phyloP scores from a whole-genome alignment of 2,329 filamentous ascomycete species.

The Fusarium mangiferae region DNA sequence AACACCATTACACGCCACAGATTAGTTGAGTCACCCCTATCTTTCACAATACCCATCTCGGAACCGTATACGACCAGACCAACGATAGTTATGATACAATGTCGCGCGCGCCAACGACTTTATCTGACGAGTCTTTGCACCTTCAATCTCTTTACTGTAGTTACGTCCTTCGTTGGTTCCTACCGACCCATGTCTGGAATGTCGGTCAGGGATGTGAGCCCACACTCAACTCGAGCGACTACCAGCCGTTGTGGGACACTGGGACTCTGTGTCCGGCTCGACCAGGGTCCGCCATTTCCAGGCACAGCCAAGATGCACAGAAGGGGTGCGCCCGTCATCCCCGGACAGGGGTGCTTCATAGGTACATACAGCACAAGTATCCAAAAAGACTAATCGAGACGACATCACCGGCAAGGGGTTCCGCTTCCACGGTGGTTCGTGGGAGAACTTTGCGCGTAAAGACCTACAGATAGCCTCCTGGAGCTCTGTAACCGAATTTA shows the following conservation, averaged over 20 bases:
- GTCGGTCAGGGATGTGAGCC: conserved; percentile 48
- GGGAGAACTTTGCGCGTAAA: conserved; percentile 35
- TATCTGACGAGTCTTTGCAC: conserved; percentile 45
- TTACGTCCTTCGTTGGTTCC: conserved; percentile 45
- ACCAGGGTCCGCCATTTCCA: conserved; percentile 38
- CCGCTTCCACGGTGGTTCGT: conserved; percentile 46
- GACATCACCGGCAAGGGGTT: conserved; percentile 45
- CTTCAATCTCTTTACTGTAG: conserved; percentile 47
- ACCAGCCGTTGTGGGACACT: conserved; percentile 38
- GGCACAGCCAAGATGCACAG: conserved; percentile 40
- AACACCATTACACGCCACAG: conserved; percentile 23
- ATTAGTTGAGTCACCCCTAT: conserved; percentile 24
- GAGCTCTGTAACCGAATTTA: conserved; percentile 25
- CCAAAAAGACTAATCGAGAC: conserved; percentile 31
- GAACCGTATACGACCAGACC: conserved; percentile 33
- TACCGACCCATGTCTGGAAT: conserved; percentile 41
- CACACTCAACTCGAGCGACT: conserved; percentile 31
- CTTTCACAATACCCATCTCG: conserved; percentile 20
- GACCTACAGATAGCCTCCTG: conserved; percentile 20
- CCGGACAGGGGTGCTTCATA: conserved; percentile 35
- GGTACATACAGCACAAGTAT: not conserved
- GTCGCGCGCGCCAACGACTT: conserved; percentile 35
- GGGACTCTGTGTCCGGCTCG: conserved; percentile 26
- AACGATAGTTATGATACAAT: conserved; percentile 41
- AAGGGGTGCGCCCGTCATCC: conserved; percentile 41